Conservation (phyloP, 306 rosid species). For the Sicyos baderoa region DNA sequence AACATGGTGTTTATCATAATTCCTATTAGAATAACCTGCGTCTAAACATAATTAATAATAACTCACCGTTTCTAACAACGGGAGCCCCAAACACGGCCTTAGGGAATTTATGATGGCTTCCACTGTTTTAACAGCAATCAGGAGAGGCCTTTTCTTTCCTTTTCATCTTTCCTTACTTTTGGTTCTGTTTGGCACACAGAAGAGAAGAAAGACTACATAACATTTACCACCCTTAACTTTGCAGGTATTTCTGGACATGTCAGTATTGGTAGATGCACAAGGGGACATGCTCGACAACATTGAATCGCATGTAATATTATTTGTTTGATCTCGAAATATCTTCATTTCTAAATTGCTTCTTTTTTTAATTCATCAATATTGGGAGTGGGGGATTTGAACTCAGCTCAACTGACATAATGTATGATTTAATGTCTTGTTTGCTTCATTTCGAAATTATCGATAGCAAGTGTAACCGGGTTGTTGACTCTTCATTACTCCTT, state of each 20-base stretch:
- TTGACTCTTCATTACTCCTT: neutral
- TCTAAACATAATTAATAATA: too few relatives aligned
- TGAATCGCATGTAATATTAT: slow-evolving; percentile 59
- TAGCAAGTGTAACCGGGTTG: neutral
- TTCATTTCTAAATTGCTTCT: neutral
- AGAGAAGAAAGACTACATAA: neutral
- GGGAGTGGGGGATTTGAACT: too few relatives aligned
- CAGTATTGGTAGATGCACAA: slow-evolving; percentile 84
- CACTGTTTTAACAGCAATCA: neutral
- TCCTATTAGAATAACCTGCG: too few relatives aligned
- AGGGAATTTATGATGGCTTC: neutral
- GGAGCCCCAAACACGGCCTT: neutral
- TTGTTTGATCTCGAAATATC: slow-evolving; percentile 6
- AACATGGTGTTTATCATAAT: too few relatives aligned
- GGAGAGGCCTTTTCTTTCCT: neutral
- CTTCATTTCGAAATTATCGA: neutral
- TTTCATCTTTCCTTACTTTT: neutral
- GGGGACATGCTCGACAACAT: slow-evolving; percentile 90
- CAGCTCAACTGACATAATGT: too few relatives aligned
- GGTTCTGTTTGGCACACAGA: neutral
- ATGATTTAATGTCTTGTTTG: too few relatives aligned
- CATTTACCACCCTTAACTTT: neutral
- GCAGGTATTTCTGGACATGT: slow-evolving; percentile 89
- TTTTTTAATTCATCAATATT: too few relatives aligned
- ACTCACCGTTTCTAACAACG: too few relatives aligned